Evolutionary conservation across 169 alveolate genomes (phyloP), one percentile per base, ranked within the genome.

Genomic region (Plasmodium chabaudi): DNA sequence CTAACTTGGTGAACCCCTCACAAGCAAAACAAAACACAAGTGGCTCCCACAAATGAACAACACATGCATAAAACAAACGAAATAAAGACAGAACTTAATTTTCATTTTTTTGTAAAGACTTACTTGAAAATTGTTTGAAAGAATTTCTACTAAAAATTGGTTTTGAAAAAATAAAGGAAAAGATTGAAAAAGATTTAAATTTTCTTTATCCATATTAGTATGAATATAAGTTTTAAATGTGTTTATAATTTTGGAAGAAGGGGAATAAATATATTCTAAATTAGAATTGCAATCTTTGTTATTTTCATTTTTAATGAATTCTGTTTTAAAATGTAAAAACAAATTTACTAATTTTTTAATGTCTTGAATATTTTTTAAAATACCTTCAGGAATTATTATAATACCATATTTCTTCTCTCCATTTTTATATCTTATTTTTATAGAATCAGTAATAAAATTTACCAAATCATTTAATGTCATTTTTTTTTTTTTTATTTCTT

Each of bases 341-440:
- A 34, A 34, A 34, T 34, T 34, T 71, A 98, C 97, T 53, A 97
- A 90, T 21, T 91, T 94, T 34, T 96, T 96, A 55, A 97, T 93
- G 82, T 96, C 99, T 1, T 97, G 97, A 39, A 95, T 94, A 82
- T 96, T 96, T 70, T 96, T 99, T 49, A 98, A 93, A 23, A 98
- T 89, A 10, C 99, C 99, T 91, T 98, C 99, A 2, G 99, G 99
- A 47, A 97, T 93, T 10, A 98, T 88, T 42, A 97, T 91, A 21
- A 97, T 97, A 34, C 99, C 99, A 56, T 96, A 97, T 91, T 95
- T 95, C 92, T 96, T 93, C 6, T 96, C 95, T 46, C 73, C 65
- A 72, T 74, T 71, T 88, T 94, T 71, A 7, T 64, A 77, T 65
- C 99, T 93, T 1, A 89, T 94, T 63, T 93, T 93, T 19, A 97